Conservation (phyloP, 2,329 filamentous ascomycete species). For the Mycosphaerelloides madeirae region DNA sequence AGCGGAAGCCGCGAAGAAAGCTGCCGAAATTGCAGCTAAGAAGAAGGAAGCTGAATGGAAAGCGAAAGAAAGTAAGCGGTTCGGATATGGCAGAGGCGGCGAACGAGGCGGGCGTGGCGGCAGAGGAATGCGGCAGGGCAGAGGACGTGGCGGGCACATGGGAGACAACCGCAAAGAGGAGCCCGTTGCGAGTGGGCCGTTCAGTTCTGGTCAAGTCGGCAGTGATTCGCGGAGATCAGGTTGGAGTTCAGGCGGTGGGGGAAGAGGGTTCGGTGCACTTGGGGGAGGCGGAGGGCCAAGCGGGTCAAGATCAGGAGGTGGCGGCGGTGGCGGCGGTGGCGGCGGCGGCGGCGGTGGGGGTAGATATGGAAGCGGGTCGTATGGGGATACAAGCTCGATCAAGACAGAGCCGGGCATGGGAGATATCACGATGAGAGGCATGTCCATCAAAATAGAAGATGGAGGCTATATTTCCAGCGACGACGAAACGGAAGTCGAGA, state of each 20-base stretch:
- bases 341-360: slow-evolving; percentile 19
- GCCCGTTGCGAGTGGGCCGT: slow-evolving; percentile 38
- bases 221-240: slow-evolving; percentile 16
- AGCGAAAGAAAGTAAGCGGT: slow-evolving; percentile 24
- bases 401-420: slow-evolving; percentile 30
- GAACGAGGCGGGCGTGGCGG: slow-evolving; percentile 19
- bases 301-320: slow-evolving; percentile 13
- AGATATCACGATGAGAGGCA: slow-evolving; percentile 18
- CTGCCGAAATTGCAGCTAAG: slow-evolving; percentile 33
- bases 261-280: slow-evolving; percentile 6
- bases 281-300: slow-evolving; percentile 10
- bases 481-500: slow-evolving; percentile 49
- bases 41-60: slow-evolving; percentile 26
- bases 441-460: slow-evolving; percentile 29
- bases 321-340: slow-evolving; percentile 9
- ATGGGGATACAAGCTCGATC: slow-evolving; percentile 24
- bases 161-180: slow-evolving; percentile 27
- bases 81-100: slow-evolving; percentile 21
- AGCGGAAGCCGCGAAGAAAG: slow-evolving; percentile 36
- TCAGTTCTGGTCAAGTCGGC: slow-evolving; percentile 33
- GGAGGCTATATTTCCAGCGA: slow-evolving; percentile 46
- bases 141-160: slow-evolving; percentile 43
- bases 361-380: slow-evolving; percentile 16
- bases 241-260: slow-evolving; percentile 11
- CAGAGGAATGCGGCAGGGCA: slow-evolving; percentile 27